Evolutionary conservation across 1,284 basidiomycete species (phyloP).

Genomic region (Leccinum brunneo-olivaceum): DNA sequence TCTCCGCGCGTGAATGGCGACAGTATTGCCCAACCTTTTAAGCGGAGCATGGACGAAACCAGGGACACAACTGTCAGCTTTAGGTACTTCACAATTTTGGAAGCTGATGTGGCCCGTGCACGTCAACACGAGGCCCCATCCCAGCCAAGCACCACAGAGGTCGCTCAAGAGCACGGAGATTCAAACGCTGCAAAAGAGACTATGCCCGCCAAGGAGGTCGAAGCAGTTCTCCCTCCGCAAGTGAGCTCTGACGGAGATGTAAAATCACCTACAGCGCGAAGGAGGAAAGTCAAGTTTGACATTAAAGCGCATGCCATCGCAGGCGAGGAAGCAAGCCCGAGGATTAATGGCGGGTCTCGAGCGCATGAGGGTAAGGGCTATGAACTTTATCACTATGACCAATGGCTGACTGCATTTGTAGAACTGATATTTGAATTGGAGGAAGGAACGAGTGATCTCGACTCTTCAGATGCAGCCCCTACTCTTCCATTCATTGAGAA

Average conservation of each 20-base stretch:
- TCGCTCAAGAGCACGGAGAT: slow-evolving; percentile 8
- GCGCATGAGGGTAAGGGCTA: slow-evolving; percentile 34
- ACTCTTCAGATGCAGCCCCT: slow-evolving; percentile 23
- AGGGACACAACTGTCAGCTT: slow-evolving; percentile 65
- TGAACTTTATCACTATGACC: not conserved
- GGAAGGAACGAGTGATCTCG: slow-evolving; percentile 36
- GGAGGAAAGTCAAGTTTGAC: slow-evolving; percentile 68
- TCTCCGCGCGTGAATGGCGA: slow-evolving; percentile 29
- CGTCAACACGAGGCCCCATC: slow-evolving; percentile 22
- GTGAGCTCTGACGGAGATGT: slow-evolving; percentile 14
- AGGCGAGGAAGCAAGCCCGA: slow-evolving; percentile 35
- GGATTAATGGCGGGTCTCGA: slow-evolving; percentile 26
- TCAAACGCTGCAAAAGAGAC: slow-evolving; percentile 13
- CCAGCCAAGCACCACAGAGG: slow-evolving; percentile 15
- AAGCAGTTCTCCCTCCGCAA: slow-evolving; percentile 8
- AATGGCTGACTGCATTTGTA: slow-evolving; percentile 23
- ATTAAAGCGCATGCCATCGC: slow-evolving; percentile 50
- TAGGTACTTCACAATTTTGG: slow-evolving; percentile 54
- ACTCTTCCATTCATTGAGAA: slow-evolving; percentile 44
- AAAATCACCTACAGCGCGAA: slow-evolving; percentile 33
- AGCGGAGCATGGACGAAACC: slow-evolving; percentile 52
- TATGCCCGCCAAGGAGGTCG: slow-evolving; percentile 8
- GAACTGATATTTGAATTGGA: slow-evolving; percentile 68
- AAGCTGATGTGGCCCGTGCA: slow-evolving; percentile 45
- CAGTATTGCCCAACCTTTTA: slow-evolving; percentile 38